Evolutionary conservation across 2,329 filamentous ascomycete species (phyloP), one percentile per base, ranked within the genome.

Genomic region (Aspergillus proliferans): DNA sequence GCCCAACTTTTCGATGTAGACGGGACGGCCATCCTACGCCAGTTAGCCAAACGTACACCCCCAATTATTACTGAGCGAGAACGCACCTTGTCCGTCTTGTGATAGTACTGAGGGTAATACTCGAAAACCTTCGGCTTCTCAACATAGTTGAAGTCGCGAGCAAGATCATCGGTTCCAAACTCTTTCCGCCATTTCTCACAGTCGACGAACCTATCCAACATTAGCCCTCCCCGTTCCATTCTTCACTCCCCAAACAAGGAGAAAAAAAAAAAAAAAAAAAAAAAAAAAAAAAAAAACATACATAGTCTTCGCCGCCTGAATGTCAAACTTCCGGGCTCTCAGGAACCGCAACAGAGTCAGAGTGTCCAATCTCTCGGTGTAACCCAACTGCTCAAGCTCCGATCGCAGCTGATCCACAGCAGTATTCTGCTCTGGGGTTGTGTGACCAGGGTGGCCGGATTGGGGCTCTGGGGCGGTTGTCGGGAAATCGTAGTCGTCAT

Each of bases 31-130:
- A 75, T 97, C 93, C 90, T 95, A 57, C 47, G 48, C 8, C 8
- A 3, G 8, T 1, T 8, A 24, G 6, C 30, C 19, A 48, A 56
- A 54, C 54, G 22, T 6, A 50, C 42, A 34, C 36, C 4, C 26
- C 15, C 6, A 18, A 33, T 19, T 22, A 47, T 26, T 10, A 6
- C 21, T 33, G 3, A 47, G 15, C 12, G 46, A 42, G 18, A 42
- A 54, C 65, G 18, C 67, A 81, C 79, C 70, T 74, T 76, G 56
- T 76, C 74, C 1, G 71, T 76, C 57, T 96, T 96, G 82, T 98
- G 93, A 77, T 98, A 98, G 78, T 93, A 98, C 75, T 98, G 93
- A 43, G 89, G 89, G 75, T 98, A 98, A 79, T 87, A 95, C 73
- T 92, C 77, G 72, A 88, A 88, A 51, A 98, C 81, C 67, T 92